Base-by-base conservation (phyloP, 768 basidiomycete species). In the Mrakia blollopis region DNA sequence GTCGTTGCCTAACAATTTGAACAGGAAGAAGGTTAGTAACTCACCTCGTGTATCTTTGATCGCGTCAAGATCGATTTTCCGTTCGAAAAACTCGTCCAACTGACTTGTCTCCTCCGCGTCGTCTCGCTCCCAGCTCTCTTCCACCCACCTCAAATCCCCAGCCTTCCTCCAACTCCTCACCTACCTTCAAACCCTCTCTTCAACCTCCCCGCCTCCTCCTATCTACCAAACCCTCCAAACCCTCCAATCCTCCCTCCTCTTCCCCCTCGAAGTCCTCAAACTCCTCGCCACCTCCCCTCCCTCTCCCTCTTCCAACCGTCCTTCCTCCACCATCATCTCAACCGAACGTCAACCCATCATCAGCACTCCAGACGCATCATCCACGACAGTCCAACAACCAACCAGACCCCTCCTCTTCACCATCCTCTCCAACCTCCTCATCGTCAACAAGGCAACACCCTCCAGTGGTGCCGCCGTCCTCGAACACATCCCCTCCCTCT, bases 251-350 rank as follows among this genome's bases (percentile, higher is more conserved):
- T 78, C 77, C 0, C 65, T 78, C 25, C 73, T 78, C 54, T 74
- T 78, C 67, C 77, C 77, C 1, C 52, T 69, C 28, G 77, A 78
- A 25, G 69, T 74, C 57, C 77, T 78, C 68, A 76, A 76, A 32
- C 25, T 62, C 3, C 65, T 76, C 14, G 30, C 75, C 21, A 8
- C 57, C 21, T 28, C 32, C 28, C 44, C 68, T 30, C 30, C 50
- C 1, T 9, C 57, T 0, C 32, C 68, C 13, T 37, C 65, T 8
- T 39, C 65, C 32, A 68, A 68, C 35, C 65, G 32, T 32, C 50
- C n/a, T 21, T 60, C 73, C 18, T 13, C 44, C 0, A 65, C n/a
- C 30, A 32, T 16, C 39, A 9, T 74, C 47, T 65, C 73, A 35
- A 74, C 50, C 18, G 41, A 74, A 37, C 73, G 16, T 8, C 73